Percentiles rank a stretch among this genome's conserved stretches.
Evolutionary conservation across 192 early-diverging fungal genomes (phyloP).

Genomic region (Rhizophagus sp.): DNA sequence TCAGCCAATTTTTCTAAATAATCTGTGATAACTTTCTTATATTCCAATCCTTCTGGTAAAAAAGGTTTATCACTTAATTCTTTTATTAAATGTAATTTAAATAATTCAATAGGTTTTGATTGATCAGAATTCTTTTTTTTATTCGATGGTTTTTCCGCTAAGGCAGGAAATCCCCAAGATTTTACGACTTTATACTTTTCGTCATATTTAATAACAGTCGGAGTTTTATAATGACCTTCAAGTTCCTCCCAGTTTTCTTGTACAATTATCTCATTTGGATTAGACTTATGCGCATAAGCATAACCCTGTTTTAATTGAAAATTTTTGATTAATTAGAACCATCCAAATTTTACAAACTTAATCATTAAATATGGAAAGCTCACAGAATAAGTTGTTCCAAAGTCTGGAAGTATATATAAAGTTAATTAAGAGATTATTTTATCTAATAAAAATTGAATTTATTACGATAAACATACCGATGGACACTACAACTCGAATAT

Average conservation of each 20-base stretch:
- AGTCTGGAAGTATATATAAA: too few relatives aligned
- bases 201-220: not conserved
- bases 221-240: not conserved
- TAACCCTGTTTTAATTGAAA: not conserved
- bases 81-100: slow-evolving; percentile 5
- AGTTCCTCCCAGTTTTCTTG: not conserved
- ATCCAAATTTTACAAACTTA: too few relatives aligned
- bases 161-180: not conserved
- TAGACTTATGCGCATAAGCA: not conserved
- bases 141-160: not conserved
- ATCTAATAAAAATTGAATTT: too few relatives aligned
- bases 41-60: not conserved
- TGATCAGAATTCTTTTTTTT: not conserved
- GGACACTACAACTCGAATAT: too few relatives aligned
- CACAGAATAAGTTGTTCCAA: too few relatives aligned
- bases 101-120: not conserved
- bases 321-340: too few relatives aligned
- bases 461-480: too few relatives aligned
- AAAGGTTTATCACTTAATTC: not conserved
- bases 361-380: too few relatives aligned
- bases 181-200: not conserved
- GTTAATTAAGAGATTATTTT: too few relatives aligned
- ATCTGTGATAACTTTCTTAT: too few relatives aligned
- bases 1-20: too few relatives aligned
- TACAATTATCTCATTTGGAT: not conserved